Percentiles rank a stretch among this genome's conserved stretches.
Evolutionary conservation across 441 rosid genomes (phyloP).

Genomic region (Arabidopsis lyrata): DNA sequence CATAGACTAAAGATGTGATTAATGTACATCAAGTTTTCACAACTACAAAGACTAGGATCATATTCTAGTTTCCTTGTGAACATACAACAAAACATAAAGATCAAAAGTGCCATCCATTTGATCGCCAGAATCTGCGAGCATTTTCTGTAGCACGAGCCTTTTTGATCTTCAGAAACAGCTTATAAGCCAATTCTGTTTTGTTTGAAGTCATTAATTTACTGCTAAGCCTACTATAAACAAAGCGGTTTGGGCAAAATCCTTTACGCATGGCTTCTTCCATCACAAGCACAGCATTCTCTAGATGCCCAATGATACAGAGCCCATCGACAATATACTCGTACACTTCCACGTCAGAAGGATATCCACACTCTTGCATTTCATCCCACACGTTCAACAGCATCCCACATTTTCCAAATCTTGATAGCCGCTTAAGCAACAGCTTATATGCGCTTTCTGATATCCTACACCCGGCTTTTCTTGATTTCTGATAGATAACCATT

Average conservation of each 20-base stretch:
- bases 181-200: constrained; percentile 81
- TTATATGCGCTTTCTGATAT: constrained; percentile 77
- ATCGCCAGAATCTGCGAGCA: constrained; percentile 76
- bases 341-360: constrained; percentile 69
- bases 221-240: constrained; percentile 74
- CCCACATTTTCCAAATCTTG: constrained; percentile 94
- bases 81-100: constrained; percentile 16
- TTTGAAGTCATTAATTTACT: constrained; percentile 73
- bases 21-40: neutral
- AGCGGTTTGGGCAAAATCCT: constrained; percentile 91
- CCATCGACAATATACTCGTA: constrained; percentile 85
- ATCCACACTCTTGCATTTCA: constrained; percentile 85
- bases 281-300: constrained; percentile 86
- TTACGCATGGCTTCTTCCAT: constrained; percentile 81
- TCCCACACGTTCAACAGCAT: constrained; percentile 80
- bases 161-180: constrained; percentile 74
- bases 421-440: constrained; percentile 76
- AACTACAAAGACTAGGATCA: constrained; percentile 10
- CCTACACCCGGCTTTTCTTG: constrained; percentile 72
- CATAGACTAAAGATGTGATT: constrained; percentile 3
- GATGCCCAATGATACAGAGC: constrained; percentile 89
- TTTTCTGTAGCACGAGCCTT: constrained; percentile 71
- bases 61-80: neutral
- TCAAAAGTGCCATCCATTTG: constrained; percentile 97
- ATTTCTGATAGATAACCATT: constrained; percentile 72